Evolutionary conservation across 148 eudicot genomes (phyloP).

Genomic region (Fallopia convolvulus): DNA sequence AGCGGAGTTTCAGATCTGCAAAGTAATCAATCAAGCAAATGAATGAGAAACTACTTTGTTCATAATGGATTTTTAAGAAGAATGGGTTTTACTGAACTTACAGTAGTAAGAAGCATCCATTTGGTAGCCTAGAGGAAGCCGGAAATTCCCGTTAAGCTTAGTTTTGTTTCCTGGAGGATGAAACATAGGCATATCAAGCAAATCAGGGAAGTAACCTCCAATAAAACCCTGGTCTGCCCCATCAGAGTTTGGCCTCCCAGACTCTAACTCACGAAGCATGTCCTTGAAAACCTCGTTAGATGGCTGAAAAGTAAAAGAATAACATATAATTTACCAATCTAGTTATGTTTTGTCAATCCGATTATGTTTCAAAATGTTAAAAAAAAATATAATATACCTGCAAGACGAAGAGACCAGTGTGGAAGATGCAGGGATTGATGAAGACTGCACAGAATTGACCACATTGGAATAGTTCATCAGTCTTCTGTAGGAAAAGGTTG

Average conservation of each 20-base stretch:
- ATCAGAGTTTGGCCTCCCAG: constrained; percentile 50
- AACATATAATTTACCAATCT: neutral
- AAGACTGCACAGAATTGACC: constrained; percentile 95
- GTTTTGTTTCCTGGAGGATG: constrained; percentile 63
- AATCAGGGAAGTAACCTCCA: constrained; percentile 72
- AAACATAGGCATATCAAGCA: constrained; percentile 86
- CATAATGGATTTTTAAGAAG: neutral
- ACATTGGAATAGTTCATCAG: constrained; percentile 93
- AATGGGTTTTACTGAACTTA: constrained; percentile 24
- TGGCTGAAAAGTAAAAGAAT: constrained; percentile 48
- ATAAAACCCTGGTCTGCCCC: constrained; percentile 95
- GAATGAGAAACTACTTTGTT: neutral
- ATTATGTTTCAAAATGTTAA: neutral
- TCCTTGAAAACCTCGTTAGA: constrained; percentile 65
- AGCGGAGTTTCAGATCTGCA: constrained; percentile 71
- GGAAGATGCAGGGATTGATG: constrained; percentile 98
- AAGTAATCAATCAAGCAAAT: neutral
- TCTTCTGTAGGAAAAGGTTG: constrained; percentile 73
- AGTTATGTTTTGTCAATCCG: neutral
- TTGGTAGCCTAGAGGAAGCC: constrained; percentile 96
- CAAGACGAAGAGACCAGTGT: constrained; percentile 91
- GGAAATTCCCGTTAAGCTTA: constrained; percentile 59
- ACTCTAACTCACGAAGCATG: constrained; percentile 62
- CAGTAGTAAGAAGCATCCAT: constrained; percentile 97
- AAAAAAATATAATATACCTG: constrained; percentile 35